A percentile compares a stretch with the other conserved stretches of the same genome.
phyloP scores from a whole-genome alignment of 1,139 yeast species.

The Debaryomyces subglobosus region DNA sequence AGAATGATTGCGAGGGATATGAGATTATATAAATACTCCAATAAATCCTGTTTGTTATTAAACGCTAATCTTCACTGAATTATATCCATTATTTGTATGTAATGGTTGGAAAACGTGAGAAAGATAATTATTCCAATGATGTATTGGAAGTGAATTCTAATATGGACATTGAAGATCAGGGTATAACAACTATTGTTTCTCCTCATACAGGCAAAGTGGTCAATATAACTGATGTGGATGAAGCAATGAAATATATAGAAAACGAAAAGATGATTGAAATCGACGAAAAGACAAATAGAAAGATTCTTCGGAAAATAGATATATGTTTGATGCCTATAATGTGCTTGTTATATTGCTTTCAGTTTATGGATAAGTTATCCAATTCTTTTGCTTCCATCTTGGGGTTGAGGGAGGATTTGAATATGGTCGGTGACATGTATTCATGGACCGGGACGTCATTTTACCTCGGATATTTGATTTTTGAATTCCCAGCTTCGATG shows the following conservation, averaged over 20 bases:
- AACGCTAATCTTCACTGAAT: neutral
- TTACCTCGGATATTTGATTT: constrained; percentile 52
- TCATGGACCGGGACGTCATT: constrained; percentile 59
- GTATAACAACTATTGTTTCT: constrained; percentile 30
- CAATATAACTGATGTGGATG: constrained; percentile 24
- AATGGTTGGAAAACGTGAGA: neutral
- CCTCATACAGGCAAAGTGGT: constrained; percentile 30
- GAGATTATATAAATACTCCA: neutral
- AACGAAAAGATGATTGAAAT: constrained; percentile 15
- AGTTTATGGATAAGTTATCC: constrained; percentile 64
- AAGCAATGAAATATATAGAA: constrained; percentile 25
- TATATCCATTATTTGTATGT: neutral
- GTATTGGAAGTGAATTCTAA: neutral
- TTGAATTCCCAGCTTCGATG: constrained; percentile 48
- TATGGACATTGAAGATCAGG: constrained; percentile 11
- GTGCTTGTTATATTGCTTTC: constrained; percentile 55
- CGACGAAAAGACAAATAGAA: constrained; percentile 16
- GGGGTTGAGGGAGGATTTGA: constrained; percentile 51
- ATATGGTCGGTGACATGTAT: constrained; percentile 52
- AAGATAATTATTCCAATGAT: neutral
- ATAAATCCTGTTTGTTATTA: too few relatives aligned
- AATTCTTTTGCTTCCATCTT: constrained; percentile 61
- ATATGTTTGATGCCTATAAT: constrained; percentile 53
- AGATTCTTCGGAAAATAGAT: constrained; percentile 51
- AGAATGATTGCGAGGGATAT: neutral